Conservation (phyloP, 1,284 basidiomycete species). For the Rugosomyces carneus region DNA sequence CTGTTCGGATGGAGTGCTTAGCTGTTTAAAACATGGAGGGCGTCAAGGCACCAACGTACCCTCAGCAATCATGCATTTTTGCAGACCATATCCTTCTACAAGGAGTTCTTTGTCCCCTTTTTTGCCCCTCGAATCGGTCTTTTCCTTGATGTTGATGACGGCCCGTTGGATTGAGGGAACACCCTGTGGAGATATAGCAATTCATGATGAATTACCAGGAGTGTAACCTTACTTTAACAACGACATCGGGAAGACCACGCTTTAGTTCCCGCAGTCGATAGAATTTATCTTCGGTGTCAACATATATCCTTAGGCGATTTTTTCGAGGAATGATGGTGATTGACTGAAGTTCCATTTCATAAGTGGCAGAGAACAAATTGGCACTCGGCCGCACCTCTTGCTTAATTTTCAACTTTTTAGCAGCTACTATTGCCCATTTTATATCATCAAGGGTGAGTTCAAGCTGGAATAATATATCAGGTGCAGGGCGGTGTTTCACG, state of each 20-base stretch:
- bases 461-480: slow-evolving; percentile 42
- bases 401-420: slow-evolving; percentile 92
- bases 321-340: slow-evolving; percentile 72
- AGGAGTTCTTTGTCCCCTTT: slow-evolving; percentile 85
- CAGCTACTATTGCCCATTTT: slow-evolving; percentile 84
- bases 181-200: slow-evolving; percentile 43
- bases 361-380: not conserved
- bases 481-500: too few species aligned
- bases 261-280: slow-evolving; percentile 85
- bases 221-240: slow-evolving; percentile 67
- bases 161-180: slow-evolving; percentile 82
- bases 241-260: slow-evolving; percentile 73
- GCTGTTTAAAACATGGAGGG: not conserved
- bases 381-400: slow-evolving; percentile 51
- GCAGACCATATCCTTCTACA: slow-evolving; percentile 96
- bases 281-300: slow-evolving; percentile 83
- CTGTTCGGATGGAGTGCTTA: slow-evolving; percentile 30
- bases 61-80: slow-evolving; percentile 96
- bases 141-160: slow-evolving; percentile 89
- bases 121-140: slow-evolving; percentile 66
- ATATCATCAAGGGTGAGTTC: slow-evolving; percentile 93
- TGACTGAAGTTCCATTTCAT: slow-evolving; percentile 36
- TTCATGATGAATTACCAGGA: not conserved
- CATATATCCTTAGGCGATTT: slow-evolving; percentile 81
- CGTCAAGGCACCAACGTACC: slow-evolving; percentile 42